Evolutionary conservation across 2,329 filamentous ascomycete genomes (phyloP).

Genomic region (Niveomyces coronatus): DNA sequence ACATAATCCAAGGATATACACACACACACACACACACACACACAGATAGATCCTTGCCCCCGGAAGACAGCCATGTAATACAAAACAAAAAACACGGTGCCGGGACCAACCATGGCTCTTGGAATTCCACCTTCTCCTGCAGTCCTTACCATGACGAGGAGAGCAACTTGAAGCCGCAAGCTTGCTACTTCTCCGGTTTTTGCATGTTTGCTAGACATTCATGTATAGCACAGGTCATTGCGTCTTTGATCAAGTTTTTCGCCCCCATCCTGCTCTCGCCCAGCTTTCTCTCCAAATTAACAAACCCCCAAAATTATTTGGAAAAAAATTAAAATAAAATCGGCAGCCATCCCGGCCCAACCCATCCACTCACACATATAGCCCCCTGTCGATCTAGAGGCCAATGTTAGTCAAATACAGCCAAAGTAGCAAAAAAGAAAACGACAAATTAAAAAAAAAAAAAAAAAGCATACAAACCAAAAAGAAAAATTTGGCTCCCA

Average conservation of each 20-base stretch:
- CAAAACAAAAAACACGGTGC: no score
- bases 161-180: no score
- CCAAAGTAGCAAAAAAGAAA: background rate
- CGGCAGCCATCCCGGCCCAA: conserved; percentile 1
- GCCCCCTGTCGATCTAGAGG: conserved; percentile 10
- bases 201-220: no score
- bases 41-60: no score
- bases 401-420: conserved; percentile 2
- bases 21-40: background rate
- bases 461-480: conserved; percentile 1
- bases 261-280: background rate
- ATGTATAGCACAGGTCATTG: no score
- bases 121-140: no score
- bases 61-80: no score
- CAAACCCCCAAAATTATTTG: background rate
- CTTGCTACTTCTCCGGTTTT: no score
- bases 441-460: no score
- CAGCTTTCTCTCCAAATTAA: background rate
- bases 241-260: no score
- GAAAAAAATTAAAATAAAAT: background rate
- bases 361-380: background rate
- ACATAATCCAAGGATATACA: background rate
- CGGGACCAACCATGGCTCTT: no score
- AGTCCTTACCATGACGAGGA: conserved; percentile 3
- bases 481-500: conserved; percentile 5